Conservation (phyloP, 306 rosid species). For the Sophora flavescens region DNA sequence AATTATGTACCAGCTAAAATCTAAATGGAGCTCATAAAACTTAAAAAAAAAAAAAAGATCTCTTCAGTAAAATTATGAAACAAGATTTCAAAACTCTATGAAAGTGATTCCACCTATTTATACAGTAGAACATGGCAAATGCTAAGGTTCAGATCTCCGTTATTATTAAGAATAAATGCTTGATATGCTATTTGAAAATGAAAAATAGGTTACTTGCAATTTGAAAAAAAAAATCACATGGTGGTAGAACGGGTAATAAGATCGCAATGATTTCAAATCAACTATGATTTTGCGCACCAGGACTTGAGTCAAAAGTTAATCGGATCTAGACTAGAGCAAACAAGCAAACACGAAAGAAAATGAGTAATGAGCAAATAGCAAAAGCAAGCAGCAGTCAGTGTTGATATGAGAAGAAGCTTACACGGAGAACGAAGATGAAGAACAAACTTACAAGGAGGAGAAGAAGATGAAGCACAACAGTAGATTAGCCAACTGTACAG, state of each 20-base stretch:
- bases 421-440: not conserved
- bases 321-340: slow-evolving; percentile 7
- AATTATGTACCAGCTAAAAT: not conserved
- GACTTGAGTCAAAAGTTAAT: not conserved
- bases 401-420: not conserved
- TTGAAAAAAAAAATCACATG: not conserved
- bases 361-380: not conserved
- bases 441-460: slow-evolving; percentile 36
- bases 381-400: not conserved
- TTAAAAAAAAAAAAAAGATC: not conserved
- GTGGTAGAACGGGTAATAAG: not conserved
- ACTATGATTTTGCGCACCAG: not conserved
- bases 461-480: slow-evolving; percentile 27
- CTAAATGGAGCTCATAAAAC: not conserved
- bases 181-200: not conserved
- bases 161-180: not conserved
- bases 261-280: not conserved
- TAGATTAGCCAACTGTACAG: slow-evolving; percentile 13
- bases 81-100: not conserved
- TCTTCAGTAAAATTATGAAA: not conserved
- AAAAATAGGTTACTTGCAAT: not conserved
- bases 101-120: not conserved
- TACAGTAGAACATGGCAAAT: not conserved
- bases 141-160: slow-evolving; percentile 1
- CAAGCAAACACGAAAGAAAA: not conserved